These are phyloP conservation scores for Cornus suecica DNA, from an alignment of 148 eudicot species.

Conservation along the genomic window DNA sequence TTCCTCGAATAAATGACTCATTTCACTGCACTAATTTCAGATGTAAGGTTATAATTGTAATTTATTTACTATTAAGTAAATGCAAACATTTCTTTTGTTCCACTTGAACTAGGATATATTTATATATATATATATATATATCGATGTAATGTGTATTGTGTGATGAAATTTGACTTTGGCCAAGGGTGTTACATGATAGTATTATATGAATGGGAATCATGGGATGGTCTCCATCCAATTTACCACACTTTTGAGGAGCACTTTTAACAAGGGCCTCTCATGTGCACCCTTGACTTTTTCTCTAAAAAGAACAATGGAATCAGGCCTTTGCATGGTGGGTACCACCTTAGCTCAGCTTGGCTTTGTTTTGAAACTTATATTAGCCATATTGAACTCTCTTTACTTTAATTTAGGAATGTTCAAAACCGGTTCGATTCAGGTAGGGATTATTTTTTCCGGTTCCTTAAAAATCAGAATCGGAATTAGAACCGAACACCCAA, in stretches of 20 bases:
- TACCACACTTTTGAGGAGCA: background rate
- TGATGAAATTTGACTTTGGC: background rate
- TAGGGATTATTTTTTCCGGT: too few species aligned
- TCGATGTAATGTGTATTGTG: background rate
- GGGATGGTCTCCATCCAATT: slow-evolving; percentile 3
- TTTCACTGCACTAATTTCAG: too few species aligned
- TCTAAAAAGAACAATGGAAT: background rate
- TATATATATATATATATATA: too few species aligned
- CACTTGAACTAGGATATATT: too few species aligned
- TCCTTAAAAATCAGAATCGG: too few species aligned
- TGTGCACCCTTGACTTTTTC: slow-evolving; percentile 2
- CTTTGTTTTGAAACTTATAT: background rate
- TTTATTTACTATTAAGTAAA: too few species aligned
- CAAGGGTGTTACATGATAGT: background rate
- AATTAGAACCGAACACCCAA: too few species aligned
- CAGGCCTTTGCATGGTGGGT: slow-evolving; percentile 4
- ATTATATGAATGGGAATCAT: background rate
- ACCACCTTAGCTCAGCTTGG: background rate
- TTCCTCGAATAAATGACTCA: too few species aligned
- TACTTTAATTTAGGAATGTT: too few species aligned
- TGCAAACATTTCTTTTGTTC: too few species aligned
- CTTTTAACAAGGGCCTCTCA: slow-evolving; percentile 2
- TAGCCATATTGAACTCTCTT: background rate
- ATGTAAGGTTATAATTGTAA: too few species aligned
- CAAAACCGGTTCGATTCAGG: too few species aligned